Percentiles rank a stretch among this genome's conserved stretches.
These are phyloP conservation scores for Nakaseomyces kungkrabaensis DNA, from an alignment of 1,139 yeast species.

Conservation along the genomic window DNA sequence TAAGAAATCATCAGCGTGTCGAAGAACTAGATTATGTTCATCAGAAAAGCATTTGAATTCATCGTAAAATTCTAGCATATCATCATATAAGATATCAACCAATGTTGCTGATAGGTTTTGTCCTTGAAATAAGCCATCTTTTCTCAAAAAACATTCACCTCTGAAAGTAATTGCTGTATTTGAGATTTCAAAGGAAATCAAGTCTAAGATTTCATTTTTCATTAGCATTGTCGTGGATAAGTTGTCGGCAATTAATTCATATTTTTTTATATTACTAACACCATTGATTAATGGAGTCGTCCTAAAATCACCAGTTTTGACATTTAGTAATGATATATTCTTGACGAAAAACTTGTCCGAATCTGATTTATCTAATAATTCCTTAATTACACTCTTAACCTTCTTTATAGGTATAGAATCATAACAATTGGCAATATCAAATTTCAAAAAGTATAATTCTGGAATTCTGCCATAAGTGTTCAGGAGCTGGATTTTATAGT, in stretches of 20 bases:
- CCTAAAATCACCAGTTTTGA: constrained; percentile 13
- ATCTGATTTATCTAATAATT: constrained; percentile 12
- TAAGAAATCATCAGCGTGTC: constrained; percentile 83
- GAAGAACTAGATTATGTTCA: constrained; percentile 36
- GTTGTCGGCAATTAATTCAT: constrained; percentile 17
- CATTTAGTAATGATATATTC: constrained; percentile 12
- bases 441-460: constrained; percentile 46
- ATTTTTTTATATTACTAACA: constrained; percentile 4
- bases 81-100: constrained; percentile 67
- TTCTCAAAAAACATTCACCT: constrained; percentile 36
- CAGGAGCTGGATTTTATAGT: constrained; percentile 26
- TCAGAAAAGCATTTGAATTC: constrained; percentile 24
- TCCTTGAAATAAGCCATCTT: constrained; percentile 79
- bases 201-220: constrained; percentile 27
- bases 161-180: constrained; percentile 33
- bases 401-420: constrained; percentile 56
- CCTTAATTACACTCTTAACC: constrained; percentile 30
- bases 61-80: constrained; percentile 42
- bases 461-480: constrained; percentile 28
- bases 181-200: constrained; percentile 35
- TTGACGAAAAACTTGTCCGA: constrained; percentile 17
- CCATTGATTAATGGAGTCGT: constrained; percentile 18
- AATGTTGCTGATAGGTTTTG: constrained; percentile 65
- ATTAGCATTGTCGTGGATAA: constrained; percentile 19
- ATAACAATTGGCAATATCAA: constrained; percentile 73